phyloP scores from a whole-genome alignment of 108 stramenopile genomes.

The Cylindrotheca closterium region DNA sequence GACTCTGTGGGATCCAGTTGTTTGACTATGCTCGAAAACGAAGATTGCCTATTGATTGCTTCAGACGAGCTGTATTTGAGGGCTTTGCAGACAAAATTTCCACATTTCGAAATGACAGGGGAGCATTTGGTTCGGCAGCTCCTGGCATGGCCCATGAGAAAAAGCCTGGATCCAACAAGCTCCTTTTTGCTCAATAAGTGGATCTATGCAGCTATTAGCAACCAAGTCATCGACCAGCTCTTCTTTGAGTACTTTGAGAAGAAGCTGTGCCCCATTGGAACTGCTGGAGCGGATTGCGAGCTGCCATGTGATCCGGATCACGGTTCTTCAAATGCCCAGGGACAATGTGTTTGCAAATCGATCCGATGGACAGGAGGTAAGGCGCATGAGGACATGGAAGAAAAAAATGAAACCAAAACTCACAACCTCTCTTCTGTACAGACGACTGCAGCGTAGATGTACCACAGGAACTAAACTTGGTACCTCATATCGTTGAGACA shows the following conservation, averaged over 20 bases:
- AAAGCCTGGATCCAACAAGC: not conserved
- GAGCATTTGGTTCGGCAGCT: constrained; percentile 2
- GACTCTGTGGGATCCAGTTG: not conserved
- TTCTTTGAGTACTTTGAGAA: constrained; percentile 14
- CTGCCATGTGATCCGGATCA: constrained; percentile 15
- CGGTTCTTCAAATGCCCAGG: constrained; percentile 3
- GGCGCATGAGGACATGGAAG: too few species aligned
- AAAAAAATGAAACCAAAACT: too few species aligned
- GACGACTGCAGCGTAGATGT: constrained; percentile 12
- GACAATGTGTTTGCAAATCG: constrained; percentile 15
- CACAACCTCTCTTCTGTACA: not conserved
- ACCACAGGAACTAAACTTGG: not conserved
- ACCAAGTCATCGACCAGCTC: constrained; percentile 6
- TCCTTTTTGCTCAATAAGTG: too few species aligned
- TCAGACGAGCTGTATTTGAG: constrained; percentile 5
- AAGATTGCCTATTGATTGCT: not conserved
- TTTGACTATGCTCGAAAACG: not conserved
- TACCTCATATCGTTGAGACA: not conserved
- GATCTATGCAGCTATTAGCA: too few species aligned
- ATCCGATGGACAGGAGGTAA: constrained; percentile 8
- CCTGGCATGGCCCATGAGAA: constrained; percentile 6
- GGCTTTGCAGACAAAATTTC: not conserved
- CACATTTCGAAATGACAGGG: constrained; percentile 4
- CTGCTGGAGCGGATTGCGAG: constrained; percentile 13
- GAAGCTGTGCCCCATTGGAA: constrained; percentile 18